Conservation (phyloP, 371 early-diverging fungal genomes). For the Mucor ambiguus region DNA sequence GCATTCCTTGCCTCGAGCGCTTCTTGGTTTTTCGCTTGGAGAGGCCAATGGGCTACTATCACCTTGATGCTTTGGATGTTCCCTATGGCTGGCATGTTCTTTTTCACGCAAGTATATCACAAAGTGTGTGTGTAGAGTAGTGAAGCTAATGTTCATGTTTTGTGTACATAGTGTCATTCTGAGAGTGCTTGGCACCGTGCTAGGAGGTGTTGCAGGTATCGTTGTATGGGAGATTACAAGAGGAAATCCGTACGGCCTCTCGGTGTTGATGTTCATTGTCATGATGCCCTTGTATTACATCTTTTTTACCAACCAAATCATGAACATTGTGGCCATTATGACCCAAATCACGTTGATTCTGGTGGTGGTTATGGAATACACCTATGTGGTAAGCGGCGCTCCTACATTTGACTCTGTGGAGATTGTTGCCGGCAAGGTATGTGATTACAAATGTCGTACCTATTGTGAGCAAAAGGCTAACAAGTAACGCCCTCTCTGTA, state of each 20-base stretch:
- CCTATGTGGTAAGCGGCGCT: conserved; percentile 25
- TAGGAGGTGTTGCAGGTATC: conserved; percentile 43
- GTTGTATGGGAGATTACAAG: conserved; percentile 45
- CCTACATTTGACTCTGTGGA: conserved; percentile 31
- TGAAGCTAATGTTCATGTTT: not conserved
- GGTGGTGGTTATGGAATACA: conserved; percentile 27
- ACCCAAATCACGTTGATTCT: conserved; percentile 33
- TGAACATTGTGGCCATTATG: conserved; percentile 33
- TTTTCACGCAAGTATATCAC: conserved; percentile 29
- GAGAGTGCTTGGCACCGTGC: conserved; percentile 36
- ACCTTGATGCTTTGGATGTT: conserved; percentile 46
- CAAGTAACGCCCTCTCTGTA: conserved; percentile 17
- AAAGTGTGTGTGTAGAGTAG: too few relatives aligned
- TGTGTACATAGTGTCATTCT: conserved; percentile 27
- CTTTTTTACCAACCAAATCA: conserved; percentile 29
- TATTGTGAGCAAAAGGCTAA: too few relatives aligned
- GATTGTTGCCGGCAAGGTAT: conserved; percentile 52
- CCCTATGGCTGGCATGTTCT: conserved; percentile 42
- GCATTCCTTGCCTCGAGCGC: conserved; percentile 34
- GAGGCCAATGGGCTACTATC: conserved; percentile 50
- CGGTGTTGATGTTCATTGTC: conserved; percentile 29
- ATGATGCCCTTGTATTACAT: conserved; percentile 31
- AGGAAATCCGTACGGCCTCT: conserved; percentile 47
- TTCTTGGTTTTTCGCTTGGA: conserved; percentile 42
- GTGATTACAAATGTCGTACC: too few relatives aligned